These are phyloP conservation scores for Ceratobasidium sp. DNA, from an alignment of 1,284 basidiomycete genomes.

Conservation along the genomic window DNA sequence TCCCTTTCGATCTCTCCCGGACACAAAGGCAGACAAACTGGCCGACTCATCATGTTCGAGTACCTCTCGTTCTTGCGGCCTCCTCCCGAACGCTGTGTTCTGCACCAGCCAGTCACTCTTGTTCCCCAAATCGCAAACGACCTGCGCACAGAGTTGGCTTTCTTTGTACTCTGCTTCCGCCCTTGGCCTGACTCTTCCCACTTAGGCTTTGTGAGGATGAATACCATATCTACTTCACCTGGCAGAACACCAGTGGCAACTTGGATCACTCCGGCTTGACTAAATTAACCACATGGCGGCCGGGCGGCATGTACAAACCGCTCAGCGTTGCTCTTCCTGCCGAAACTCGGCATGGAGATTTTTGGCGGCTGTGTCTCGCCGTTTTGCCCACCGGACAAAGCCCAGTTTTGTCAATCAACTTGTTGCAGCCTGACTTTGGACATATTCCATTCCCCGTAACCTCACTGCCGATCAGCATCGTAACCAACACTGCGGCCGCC, in stretches of 20 bases:
- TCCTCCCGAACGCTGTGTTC: constrained; percentile 62
- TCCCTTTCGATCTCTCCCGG: not conserved
- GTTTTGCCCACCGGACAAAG: constrained; percentile 57
- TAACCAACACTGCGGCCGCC: constrained; percentile 1
- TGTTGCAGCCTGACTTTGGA: constrained; percentile 45
- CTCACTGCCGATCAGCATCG: constrained; percentile 72
- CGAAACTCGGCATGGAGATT: constrained; percentile 62
- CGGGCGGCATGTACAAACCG: constrained; percentile 75
- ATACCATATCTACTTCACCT: constrained; percentile 43
- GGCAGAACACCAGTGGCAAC: constrained; percentile 21
- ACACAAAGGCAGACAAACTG: not conserved
- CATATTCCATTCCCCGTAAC: constrained; percentile 65
- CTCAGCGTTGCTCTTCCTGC: constrained; percentile 71
- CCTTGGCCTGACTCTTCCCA: not conserved
- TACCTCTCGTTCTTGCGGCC: constrained; percentile 82
- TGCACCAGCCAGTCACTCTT: constrained; percentile 59
- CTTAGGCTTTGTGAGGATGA: constrained; percentile 42
- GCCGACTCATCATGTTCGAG: constrained; percentile 67
- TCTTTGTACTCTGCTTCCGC: constrained; percentile 1
- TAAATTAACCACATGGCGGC: constrained; percentile 77
- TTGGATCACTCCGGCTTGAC: not conserved
- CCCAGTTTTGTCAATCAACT: constrained; percentile 43
- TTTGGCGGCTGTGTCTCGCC: constrained; percentile 66
- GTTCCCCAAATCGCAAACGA: constrained; percentile 84
- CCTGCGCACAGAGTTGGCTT: constrained; percentile 69